Evolutionary conservation across 345 rosid genomes (phyloP).

Genomic region (Turnera subulata): DNA sequence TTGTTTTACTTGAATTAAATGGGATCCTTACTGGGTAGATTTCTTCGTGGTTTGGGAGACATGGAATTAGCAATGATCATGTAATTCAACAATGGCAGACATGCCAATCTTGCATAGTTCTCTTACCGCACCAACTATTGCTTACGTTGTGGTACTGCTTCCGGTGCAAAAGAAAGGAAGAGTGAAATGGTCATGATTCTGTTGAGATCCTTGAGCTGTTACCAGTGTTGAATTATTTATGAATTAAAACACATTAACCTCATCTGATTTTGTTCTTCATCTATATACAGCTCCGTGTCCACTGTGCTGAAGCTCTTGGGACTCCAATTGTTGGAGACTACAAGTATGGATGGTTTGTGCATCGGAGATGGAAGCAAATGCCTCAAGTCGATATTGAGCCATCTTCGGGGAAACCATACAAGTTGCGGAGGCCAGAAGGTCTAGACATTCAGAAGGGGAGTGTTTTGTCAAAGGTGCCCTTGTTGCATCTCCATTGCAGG

Average conservation of each 20-base stretch:
- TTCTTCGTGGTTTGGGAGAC: too few species aligned
- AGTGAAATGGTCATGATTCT: too few species aligned
- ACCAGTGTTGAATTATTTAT: not conserved
- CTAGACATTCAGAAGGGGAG: conserved; percentile 92
- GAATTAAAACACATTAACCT: too few species aligned
- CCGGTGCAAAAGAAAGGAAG: too few species aligned
- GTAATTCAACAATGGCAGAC: too few species aligned
- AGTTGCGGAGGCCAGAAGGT: conserved; percentile 73
- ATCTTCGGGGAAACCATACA: conserved; percentile 60
- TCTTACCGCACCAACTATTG: too few species aligned
- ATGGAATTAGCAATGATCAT: too few species aligned
- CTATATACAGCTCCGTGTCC: conserved; percentile 68
- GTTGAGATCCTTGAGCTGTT: not conserved
- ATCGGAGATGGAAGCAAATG: conserved; percentile 82
- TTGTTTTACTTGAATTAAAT: too few species aligned
- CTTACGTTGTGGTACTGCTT: too few species aligned
- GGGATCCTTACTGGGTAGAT: too few species aligned
- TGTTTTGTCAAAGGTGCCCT: conserved; percentile 81
- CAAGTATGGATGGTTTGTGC: conserved; percentile 89
- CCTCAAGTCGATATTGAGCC: conserved; percentile 68
- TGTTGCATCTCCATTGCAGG: conserved; percentile 79
- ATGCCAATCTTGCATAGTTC: too few species aligned
- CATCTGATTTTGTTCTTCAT: conserved; percentile 8
- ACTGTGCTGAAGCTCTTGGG: conserved; percentile 93
- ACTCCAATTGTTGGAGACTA: conserved; percentile 92